Base-by-base conservation (phyloP, 371 early-diverging fungal species). In the Lichtheimia ramosa region DNA sequence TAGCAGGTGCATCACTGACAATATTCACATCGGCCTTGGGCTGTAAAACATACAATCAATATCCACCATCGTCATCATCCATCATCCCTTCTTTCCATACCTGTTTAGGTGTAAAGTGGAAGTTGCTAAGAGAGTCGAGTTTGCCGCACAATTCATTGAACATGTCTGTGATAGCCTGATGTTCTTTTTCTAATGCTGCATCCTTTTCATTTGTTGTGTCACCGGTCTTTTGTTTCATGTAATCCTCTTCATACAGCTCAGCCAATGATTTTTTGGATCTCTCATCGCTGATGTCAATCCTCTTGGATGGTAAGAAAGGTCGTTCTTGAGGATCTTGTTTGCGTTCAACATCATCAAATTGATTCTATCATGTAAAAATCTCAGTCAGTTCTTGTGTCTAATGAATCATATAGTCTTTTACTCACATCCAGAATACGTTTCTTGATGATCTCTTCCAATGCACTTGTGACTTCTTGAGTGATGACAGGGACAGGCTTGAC, bases 401-500 rank as follows among this genome's bases (percentile, higher is more conserved):
- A 7, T 3, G 34, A 6, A 34, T 2, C 0, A 51, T 20, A 21
- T 3, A 34, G 7, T 13, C 39, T 3, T 14, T 10, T 12, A 23
- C 55, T 79, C 68, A 85, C 80, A 63, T 90, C 89, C 23, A 89
- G 43, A 69, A 98, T 96, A 53, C 97, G 92, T 58, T 87, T 88
- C 74, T 91, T 92, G 74, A 98, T 98, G 61, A 96, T 70, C 25
- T 95, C 95, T 69, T 97, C 97, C 25, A 98, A 82, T 8, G 92
- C 83, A 61, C 81, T 72, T 0, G 97, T 97, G 2, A 83, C 78
- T 72, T 96, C 95, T 68, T 94, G 92, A 0, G 98, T 97, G 50
- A 96, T 89, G 14, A 96, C 91, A 5, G 98, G 98, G 0, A 94
- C 95, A 15, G 98, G 96, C 81, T 92, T 94, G 59, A 86, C 82